Conservation (phyloP, 805 yeast species). For the Suhomyces xylopsoci region DNA sequence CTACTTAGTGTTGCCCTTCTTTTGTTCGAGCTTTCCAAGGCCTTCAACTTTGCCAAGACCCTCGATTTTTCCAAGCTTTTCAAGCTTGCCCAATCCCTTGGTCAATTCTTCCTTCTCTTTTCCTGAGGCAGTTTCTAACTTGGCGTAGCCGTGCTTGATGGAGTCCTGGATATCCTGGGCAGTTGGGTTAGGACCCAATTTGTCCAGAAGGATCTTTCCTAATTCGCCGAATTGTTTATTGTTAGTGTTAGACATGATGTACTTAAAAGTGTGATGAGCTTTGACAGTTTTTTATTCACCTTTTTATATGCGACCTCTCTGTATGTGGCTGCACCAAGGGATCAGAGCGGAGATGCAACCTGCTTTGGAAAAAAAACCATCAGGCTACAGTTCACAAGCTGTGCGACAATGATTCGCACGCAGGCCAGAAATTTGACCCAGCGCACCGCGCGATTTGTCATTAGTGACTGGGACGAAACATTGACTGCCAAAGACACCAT, state of each 20-base stretch:
- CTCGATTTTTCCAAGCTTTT: conserved; percentile 6
- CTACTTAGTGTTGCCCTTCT: neutral
- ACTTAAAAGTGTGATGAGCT: neutral
- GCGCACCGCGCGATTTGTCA: conserved; percentile 18
- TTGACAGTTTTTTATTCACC: neutral
- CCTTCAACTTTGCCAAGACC: conserved; percentile 4
- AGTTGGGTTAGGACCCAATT: conserved; percentile 6
- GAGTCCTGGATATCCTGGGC: conserved; percentile 1
- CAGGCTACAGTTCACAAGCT: neutral
- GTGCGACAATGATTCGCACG: neutral
- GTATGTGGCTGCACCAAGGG: neutral
- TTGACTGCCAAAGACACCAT: conserved; percentile 57
- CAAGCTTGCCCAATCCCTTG: conserved; percentile 5
- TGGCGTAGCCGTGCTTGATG: conserved; percentile 6
- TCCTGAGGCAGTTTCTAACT: conserved; percentile 4
- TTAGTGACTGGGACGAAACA: conserved; percentile 69
- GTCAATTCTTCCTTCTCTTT: conserved; percentile 7
- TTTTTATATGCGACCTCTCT: neutral
- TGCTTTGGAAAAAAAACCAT: neutral
- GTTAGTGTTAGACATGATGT: conserved; percentile 2
- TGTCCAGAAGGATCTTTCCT: conserved; percentile 7
- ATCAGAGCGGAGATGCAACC: neutral
- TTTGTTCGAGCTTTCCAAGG: conserved; percentile 1
- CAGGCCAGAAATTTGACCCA: neutral
- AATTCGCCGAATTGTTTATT: conserved; percentile 7